Base-by-base conservation (phyloP, 768 basidiomycete species). In the Boletus reticuloceps region DNA sequence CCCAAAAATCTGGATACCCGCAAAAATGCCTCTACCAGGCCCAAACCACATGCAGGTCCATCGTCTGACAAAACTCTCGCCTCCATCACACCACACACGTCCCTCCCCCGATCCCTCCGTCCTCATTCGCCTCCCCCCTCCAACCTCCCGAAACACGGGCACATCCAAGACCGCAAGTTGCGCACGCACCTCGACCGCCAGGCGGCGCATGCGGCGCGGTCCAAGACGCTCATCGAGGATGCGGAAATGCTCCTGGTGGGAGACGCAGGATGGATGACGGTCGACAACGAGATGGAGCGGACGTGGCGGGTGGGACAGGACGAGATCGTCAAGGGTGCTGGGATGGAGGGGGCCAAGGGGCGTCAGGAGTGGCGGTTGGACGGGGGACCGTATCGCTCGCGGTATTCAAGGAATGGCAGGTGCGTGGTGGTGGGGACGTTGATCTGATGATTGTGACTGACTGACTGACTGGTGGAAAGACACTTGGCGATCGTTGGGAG, bases 381-480 rank as follows among this genome's bases (percentile, higher is more conserved):
- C 55, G 87, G 88, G 13, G 96, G 96, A 0, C 88, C 88, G 4
- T 96, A 96, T 67, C 77, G 84, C 45, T 80, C 86, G 39, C 81
- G 92, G 61, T 97, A 95, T 74, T 92, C 93, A 20, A 77, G 89
- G 62, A 96, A 99, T 67, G 97, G 97, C 61, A 79, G 93, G 90
- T 92, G 46, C 65, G 82, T 75, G 12, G 16, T 19, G 2, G 38
- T 39, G n/a, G 12, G n/a, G 5, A 0, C 38, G 38, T n/a, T 19
- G 16, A 14, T 12, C 16, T 39, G 34, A 36, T n/a, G n/a, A 19
- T 11, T 7, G 8, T 14, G 34, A 14, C 14, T 8, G 13, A 38
- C 13, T 12, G 6, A 38, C 34, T 14, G 36, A 13, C 16, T 0
- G 13, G 20, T 4, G 8, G 10, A 2, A 54, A 91, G 94, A 69